Percentiles rank a stretch among this genome's conserved stretches.
phyloP scores from a whole-genome alignment of 345 rosid genomes.

The Gossypium stocksii region DNA sequence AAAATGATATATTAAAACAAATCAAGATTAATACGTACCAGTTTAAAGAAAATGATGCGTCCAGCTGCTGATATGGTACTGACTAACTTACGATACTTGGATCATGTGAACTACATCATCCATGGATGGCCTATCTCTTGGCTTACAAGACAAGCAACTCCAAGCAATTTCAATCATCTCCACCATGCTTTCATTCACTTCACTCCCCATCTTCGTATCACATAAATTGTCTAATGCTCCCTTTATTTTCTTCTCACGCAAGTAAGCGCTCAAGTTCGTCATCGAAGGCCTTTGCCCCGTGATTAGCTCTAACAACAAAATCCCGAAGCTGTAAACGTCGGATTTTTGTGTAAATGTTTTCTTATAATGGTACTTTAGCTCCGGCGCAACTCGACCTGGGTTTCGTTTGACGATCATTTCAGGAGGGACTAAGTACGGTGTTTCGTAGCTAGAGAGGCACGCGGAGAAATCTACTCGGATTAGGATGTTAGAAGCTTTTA shows the following conservation, averaged over 20 bases:
- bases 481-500: conserved; percentile 30
- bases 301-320: conserved; percentile 25
- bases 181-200: conserved; percentile 21
- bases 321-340: conserved; percentile 34
- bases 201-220: conserved; percentile 25
- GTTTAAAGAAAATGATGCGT: too few relatives aligned
- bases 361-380: conserved; percentile 8
- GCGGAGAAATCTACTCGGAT: conserved; percentile 24
- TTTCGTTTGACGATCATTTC: conserved; percentile 27
- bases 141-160: conserved; percentile 16
- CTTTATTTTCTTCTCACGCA: conserved; percentile 10
- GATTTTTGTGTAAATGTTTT: conserved; percentile 12
- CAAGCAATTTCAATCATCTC: conserved; percentile 26
- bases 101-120: conserved; percentile 23
- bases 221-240: conserved; percentile 21
- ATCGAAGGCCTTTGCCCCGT: conserved; percentile 27
- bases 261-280: conserved; percentile 21
- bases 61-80: too few relatives aligned
- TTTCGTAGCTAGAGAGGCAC: conserved; percentile 33
- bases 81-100: conserved; percentile 7
- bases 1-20: too few relatives aligned
- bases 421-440: conserved; percentile 27
- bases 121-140: conserved; percentile 27
- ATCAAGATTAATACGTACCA: too few relatives aligned
- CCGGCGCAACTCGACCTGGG: conserved; percentile 25